Percentiles rank a stretch among this genome's conserved stretches.
Evolutionary conservation across 192 early-diverging fungal genomes (phyloP).

Genomic region (Powellomyces hirtus): DNA sequence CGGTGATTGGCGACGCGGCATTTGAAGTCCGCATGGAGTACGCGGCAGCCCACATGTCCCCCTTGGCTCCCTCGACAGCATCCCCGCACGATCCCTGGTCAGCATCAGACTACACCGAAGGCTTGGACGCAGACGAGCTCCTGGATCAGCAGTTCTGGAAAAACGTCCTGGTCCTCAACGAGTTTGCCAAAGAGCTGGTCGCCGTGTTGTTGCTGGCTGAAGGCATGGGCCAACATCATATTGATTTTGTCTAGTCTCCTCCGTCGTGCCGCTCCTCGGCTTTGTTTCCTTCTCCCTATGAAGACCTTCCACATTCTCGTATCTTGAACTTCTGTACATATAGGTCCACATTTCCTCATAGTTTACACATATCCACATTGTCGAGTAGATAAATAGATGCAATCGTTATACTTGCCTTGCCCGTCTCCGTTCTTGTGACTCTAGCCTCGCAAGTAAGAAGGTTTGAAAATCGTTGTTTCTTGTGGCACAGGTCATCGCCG

Average conservation of each 20-base stretch:
- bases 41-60: not conserved
- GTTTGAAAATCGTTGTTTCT: too few species aligned
- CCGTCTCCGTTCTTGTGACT: too few species aligned
- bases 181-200: conserved; percentile 88
- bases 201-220: conserved; percentile 59
- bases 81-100: not conserved
- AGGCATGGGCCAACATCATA: conserved; percentile 13
- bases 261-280: too few species aligned
- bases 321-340: too few species aligned
- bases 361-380: too few species aligned
- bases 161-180: conserved; percentile 90
- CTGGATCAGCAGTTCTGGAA: conserved; percentile 64
- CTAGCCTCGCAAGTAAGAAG: too few species aligned
- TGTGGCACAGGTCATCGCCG: too few species aligned
- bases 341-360: too few species aligned
- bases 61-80: not conserved
- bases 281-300: too few species aligned
- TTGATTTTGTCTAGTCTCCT: conserved; percentile 6
- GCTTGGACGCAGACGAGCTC: conserved; percentile 1
- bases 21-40: not conserved
- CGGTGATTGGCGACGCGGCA: not conserved
- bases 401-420: too few species aligned
- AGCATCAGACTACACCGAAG: not conserved
- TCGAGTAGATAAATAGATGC: too few species aligned
- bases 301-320: too few species aligned